A percentile compares a stretch with the other conserved stretches of the same genome.
Conservation (phyloP, 371 early-diverging fungal species). For the Thermomucor indicae-seudaticae region DNA sequence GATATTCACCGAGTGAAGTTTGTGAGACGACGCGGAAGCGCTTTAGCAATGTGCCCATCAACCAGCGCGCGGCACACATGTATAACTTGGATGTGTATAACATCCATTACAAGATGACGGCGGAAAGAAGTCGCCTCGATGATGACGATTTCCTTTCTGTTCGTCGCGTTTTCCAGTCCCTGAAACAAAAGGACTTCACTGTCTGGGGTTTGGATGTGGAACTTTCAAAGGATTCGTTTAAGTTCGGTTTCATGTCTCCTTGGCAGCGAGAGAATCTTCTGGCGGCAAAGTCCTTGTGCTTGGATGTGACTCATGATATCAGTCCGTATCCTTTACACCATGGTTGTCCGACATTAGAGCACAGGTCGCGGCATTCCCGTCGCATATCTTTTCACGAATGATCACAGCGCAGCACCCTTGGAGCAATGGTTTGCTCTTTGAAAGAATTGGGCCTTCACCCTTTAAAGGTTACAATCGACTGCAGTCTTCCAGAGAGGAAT, state of each 20-base stretch:
- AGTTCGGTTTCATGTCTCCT: neutral
- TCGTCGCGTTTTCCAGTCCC: neutral
- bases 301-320: slow-evolving; percentile 3
- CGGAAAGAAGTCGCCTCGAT: neutral
- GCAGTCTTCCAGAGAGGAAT: too few species aligned
- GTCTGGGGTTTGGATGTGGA: neutral
- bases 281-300: neutral
- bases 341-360: slow-evolving; percentile 1
- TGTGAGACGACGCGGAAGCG: too few species aligned
- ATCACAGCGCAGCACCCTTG: neutral
- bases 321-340: neutral
- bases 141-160: neutral
- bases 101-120: neutral
- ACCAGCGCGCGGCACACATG: neutral
- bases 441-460: neutral
- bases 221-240: too few species aligned
- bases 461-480: too few species aligned
- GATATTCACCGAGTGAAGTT: too few species aligned
- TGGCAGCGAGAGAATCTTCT: neutral
- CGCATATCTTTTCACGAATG: neutral
- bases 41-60: neutral
- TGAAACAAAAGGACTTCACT: neutral
- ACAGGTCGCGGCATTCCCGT: slow-evolving; percentile 1
- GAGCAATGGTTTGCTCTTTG: neutral
- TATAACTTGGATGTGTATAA: neutral